Conservation (phyloP, 768 basidiomycete species). For the Gloeophyllum trabeum region DNA sequence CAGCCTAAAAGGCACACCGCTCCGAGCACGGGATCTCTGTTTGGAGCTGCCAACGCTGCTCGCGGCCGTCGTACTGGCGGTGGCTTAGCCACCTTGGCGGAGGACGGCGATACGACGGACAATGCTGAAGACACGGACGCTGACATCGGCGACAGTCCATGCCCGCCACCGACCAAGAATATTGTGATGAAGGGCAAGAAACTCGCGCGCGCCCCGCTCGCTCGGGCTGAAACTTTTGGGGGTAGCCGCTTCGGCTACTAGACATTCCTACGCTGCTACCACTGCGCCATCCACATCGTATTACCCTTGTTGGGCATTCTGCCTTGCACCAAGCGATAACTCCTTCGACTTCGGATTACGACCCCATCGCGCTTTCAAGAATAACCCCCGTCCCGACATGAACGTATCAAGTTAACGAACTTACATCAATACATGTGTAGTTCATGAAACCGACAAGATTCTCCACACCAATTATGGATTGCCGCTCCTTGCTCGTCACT, state of each 20-base stretch:
- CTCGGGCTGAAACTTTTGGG: conserved; percentile 61
- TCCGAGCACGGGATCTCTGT: conserved; percentile 42
- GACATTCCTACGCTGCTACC: too few species aligned
- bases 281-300: too few species aligned
- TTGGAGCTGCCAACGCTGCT: conserved; percentile 61
- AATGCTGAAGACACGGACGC: conserved; percentile 69
- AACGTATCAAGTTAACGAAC: too few species aligned
- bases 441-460: too few species aligned
- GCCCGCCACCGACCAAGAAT: conserved; percentile 62
- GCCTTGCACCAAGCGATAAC: too few species aligned
- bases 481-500: too few species aligned
- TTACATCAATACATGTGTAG: too few species aligned
- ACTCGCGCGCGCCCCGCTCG: conserved; percentile 32
- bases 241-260: conserved; percentile 43
- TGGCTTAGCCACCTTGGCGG: conserved; percentile 49
- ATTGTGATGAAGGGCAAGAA: conserved; percentile 46
- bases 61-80: conserved; percentile 45
- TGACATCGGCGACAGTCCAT: conserved; percentile 80
- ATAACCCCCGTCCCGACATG: too few species aligned
- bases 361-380: too few species aligned
- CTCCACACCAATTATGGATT: too few species aligned
- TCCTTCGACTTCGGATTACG: too few species aligned
- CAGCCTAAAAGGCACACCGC: conserved; percentile 58
- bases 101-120: conserved; percentile 49
- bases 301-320: too few species aligned